A percentile compares a stretch with the other conserved stretches of the same genome.
Evolutionary conservation across 352 stramenopile genomes (phyloP).

Genomic region (Globisporangium middletonii): DNA sequence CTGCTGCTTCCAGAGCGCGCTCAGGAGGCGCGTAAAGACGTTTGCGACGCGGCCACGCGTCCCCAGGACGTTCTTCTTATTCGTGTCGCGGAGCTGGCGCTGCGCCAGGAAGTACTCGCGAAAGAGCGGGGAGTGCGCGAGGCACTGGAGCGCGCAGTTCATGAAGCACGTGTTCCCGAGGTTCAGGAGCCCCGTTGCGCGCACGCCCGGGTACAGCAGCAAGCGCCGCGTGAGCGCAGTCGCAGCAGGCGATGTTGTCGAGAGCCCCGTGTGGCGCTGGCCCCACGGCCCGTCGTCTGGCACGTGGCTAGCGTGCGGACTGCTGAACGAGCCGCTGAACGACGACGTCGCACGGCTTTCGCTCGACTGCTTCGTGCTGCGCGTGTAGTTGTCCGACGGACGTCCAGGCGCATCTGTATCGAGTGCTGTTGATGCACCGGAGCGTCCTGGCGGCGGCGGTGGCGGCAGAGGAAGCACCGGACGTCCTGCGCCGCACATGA

Average conservation of each 20-base stretch:
- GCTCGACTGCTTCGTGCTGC: conserved; percentile 15
- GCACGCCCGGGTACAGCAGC: conserved; percentile 28
- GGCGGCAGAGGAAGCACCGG: conserved; percentile 1
- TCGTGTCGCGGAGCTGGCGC: conserved; percentile 90
- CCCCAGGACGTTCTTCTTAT: conserved; percentile 91
- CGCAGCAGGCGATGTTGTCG: not conserved
- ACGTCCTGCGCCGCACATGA: conserved; percentile 28
- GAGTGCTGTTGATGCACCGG: not conserved
- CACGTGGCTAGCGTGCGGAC: not conserved
- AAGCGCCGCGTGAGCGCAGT: conserved; percentile 17
- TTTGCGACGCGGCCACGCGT: conserved; percentile 88
- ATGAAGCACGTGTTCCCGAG: conserved; percentile 89
- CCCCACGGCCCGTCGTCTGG: not conserved
- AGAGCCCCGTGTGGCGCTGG: not conserved
- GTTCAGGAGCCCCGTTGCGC: conserved; percentile 66
- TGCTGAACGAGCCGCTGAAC: conserved; percentile 8
- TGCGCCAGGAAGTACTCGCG: conserved; percentile 94
- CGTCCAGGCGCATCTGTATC: not conserved
- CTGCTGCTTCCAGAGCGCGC: conserved; percentile 51
- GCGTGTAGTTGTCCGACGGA: conserved; percentile 10
- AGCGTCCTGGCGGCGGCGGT: not conserved
- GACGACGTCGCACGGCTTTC: conserved; percentile 10
- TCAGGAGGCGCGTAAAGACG: conserved; percentile 82
- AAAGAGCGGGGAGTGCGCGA: conserved; percentile 93
- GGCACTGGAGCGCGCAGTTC: conserved; percentile 88